Conservation (phyloP, 2,329 filamentous ascomycete species). For the Pseudogymnoascus sp. region DNA sequence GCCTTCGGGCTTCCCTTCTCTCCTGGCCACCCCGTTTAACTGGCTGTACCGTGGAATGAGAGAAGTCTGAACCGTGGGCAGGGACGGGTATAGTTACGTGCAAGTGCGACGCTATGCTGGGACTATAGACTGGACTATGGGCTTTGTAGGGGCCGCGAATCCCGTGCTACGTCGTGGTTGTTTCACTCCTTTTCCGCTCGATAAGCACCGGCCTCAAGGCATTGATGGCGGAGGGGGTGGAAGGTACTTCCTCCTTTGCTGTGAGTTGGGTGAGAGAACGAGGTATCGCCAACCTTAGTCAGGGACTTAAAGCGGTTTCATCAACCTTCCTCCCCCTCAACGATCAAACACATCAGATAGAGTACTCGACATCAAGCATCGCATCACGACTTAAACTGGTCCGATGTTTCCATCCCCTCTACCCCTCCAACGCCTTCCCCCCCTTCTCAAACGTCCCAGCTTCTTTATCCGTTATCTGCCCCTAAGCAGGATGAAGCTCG, state of each 20-base stretch:
- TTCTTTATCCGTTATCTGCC: neutral
- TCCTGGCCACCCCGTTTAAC: neutral
- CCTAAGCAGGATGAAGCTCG: neutral
- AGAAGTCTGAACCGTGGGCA: neutral
- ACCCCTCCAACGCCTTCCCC: neutral
- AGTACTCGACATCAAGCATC: neutral
- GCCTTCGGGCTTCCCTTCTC: no score
- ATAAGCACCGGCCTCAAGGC: neutral
- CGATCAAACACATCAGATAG: slow-evolving; percentile 9
- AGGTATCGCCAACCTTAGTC: neutral
- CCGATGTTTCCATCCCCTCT: neutral
- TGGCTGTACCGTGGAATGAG: neutral
- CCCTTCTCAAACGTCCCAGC: neutral
- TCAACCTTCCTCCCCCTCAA: neutral
- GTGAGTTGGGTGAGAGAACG: neutral
- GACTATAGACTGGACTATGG: neutral
- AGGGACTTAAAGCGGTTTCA: neutral
- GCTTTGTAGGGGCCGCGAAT: slow-evolving; percentile 1
- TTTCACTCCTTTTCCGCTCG: neutral
- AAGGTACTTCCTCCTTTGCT: neutral
- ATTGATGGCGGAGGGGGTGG: neutral
- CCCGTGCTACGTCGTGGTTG: neutral
- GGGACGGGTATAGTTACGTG: neutral
- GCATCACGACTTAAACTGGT: slow-evolving; percentile 6
- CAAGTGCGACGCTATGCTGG: neutral